Conservation (phyloP, 116 monocot genomes). For the Thalassia testudinum region DNA sequence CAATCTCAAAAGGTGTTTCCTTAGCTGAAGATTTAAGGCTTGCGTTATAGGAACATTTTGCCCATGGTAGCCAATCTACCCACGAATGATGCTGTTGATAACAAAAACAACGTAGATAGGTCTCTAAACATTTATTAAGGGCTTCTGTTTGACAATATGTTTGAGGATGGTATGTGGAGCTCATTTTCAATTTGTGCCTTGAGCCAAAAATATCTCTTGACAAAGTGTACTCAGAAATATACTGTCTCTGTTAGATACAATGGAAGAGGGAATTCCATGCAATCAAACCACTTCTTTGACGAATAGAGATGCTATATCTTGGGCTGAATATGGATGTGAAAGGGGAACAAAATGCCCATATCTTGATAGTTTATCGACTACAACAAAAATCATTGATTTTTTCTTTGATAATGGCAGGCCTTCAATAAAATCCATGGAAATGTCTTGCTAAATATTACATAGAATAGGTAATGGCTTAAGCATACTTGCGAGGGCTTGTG, state of each 20-base stretch:
- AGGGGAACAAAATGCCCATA: background rate
- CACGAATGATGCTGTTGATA: no score
- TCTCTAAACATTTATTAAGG: conserved; percentile 2
- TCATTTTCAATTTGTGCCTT: background rate
- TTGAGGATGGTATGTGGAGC: conserved; percentile 3
- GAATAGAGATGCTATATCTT: background rate
- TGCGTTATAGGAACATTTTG: no score
- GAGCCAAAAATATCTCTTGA: background rate
- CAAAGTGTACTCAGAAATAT: background rate
- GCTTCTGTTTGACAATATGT: conserved; percentile 1
- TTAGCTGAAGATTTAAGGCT: no score
- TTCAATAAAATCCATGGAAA: conserved; percentile 5
- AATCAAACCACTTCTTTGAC: no score
- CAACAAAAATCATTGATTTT: background rate
- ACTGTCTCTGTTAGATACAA: conserved; percentile 1
- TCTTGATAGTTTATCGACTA: background rate
- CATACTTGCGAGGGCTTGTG: background rate
- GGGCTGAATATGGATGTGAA: background rate
- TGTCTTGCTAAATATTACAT: background rate
- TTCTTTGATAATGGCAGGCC: background rate
- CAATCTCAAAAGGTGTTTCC: no score
- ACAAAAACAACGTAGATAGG: no score
- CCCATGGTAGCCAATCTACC: no score
- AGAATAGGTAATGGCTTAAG: background rate
- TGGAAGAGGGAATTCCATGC: no score